A percentile compares a stretch with the other conserved stretches of the same genome.
phyloP scores from a whole-genome alignment of 140 eudicot genomes.

The Flaveria floridana region DNA sequence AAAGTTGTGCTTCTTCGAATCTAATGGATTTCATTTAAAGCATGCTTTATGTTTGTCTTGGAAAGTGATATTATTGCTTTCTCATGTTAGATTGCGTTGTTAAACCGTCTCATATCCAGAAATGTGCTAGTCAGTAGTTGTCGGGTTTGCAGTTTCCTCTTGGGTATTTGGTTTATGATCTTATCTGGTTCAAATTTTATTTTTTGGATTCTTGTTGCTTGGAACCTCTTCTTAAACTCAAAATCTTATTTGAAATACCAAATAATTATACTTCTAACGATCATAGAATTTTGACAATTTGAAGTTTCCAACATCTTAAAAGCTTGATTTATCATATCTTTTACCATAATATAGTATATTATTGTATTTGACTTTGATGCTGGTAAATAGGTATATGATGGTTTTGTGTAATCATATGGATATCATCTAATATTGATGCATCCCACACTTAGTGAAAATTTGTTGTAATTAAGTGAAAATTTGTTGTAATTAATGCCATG shows the following conservation, averaged over 20 bases:
- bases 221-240: background rate
- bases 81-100: background rate
- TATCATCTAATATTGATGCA: no score
- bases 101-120: background rate
- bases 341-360: no score
- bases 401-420: no score
- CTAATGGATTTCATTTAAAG: constrained; percentile 4
- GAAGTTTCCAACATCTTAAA: background rate
- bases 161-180: background rate
- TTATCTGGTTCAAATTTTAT: background rate
- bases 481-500: no score
- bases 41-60: constrained; percentile 2
- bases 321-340: no score
- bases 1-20: constrained; percentile 5
- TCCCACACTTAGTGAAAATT: no score
- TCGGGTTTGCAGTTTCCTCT: background rate
- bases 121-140: background rate
- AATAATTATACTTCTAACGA: background rate
- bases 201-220: background rate
- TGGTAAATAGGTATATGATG: no score
- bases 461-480: no score
- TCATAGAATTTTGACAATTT: background rate
- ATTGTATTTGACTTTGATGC: background rate
- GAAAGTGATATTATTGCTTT: background rate
- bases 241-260: background rate